Evolutionary conservation across 345 rosid species (phyloP).

Genomic region (Aquilaria sinensis): DNA sequence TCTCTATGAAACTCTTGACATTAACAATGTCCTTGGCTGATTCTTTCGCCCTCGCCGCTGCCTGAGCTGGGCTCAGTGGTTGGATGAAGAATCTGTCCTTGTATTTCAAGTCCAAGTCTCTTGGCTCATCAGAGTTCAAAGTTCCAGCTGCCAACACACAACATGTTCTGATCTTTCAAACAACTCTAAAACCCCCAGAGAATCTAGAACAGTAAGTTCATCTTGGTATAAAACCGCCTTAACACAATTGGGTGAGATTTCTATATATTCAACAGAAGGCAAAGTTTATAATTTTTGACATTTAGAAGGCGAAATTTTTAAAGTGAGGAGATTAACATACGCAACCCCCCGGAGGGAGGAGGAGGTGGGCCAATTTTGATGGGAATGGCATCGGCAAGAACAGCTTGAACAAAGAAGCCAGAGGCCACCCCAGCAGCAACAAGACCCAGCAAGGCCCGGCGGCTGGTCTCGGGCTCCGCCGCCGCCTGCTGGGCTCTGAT

Average conservation of each 20-base stretch:
- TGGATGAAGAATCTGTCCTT: slow-evolving; percentile 73
- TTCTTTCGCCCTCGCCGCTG: slow-evolving; percentile 75
- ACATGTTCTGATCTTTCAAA: not conserved
- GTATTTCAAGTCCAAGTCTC: slow-evolving; percentile 50
- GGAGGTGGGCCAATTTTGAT: slow-evolving; percentile 94
- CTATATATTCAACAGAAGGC: too few species aligned
- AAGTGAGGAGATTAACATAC: slow-evolving; percentile 37
- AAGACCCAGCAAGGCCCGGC: slow-evolving; percentile 62
- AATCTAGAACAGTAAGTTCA: too few species aligned
- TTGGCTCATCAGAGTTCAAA: slow-evolving; percentile 72
- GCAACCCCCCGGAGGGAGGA: slow-evolving; percentile 85
- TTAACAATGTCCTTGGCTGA: slow-evolving; percentile 74
- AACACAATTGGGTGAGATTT: too few species aligned
- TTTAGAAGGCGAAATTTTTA: too few species aligned
- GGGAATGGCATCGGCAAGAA: slow-evolving; percentile 58
- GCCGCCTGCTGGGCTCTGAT: slow-evolving; percentile 56
- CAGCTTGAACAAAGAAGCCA: slow-evolving; percentile 66
- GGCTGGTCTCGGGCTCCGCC: slow-evolving; percentile 56
- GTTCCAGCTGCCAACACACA: slow-evolving; percentile 71
- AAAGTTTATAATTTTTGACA: too few species aligned
- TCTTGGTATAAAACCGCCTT: too few species aligned
- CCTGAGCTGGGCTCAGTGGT: slow-evolving; percentile 55
- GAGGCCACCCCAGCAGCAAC: slow-evolving; percentile 68
- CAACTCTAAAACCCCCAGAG: too few species aligned
- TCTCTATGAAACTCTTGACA: slow-evolving; percentile 72